These are phyloP conservation scores for Pelagomonas calceolata DNA, from an alignment of 108 stramenopile species.

Conservation along the genomic window DNA sequence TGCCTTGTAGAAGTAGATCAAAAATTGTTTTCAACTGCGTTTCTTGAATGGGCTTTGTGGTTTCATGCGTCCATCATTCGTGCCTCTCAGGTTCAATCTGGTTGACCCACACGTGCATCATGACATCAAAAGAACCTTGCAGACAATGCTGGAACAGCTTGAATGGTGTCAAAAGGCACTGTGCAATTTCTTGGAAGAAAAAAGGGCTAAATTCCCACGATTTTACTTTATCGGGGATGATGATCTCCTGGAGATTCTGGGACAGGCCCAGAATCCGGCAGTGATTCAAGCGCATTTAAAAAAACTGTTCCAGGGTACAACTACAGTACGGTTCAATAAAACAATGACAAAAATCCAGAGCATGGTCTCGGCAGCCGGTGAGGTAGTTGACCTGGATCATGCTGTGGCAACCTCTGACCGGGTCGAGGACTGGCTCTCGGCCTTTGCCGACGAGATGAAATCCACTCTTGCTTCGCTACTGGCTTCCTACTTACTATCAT, in stretches of 20 bases:
- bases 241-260: slow-evolving; percentile 53
- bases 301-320: slow-evolving; percentile 56
- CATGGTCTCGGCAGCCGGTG: slow-evolving; percentile 30
- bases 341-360: slow-evolving; percentile 23
- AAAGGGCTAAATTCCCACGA: slow-evolving; percentile 42
- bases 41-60: too few relatives aligned
- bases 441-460: slow-evolving; percentile 38
- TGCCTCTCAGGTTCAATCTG: too few relatives aligned
- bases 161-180: slow-evolving; percentile 57
- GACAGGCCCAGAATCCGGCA: slow-evolving; percentile 43
- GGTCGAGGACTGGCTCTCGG: slow-evolving; percentile 52
- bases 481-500: slow-evolving; percentile 18
- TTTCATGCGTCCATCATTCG: too few relatives aligned
- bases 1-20: slow-evolving; percentile 34
- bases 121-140: slow-evolving; percentile 20
- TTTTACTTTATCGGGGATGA: slow-evolving; percentile 64
- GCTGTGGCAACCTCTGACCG: slow-evolving; percentile 33
- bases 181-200: slow-evolving; percentile 49
- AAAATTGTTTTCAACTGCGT: slow-evolving; percentile 27
- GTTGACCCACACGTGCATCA: slow-evolving; percentile 43
- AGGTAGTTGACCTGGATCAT: slow-evolving; percentile 31
- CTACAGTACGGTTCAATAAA: slow-evolving; percentile 39
- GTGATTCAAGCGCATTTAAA: slow-evolving; percentile 54
- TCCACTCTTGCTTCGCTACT: slow-evolving; percentile 32
- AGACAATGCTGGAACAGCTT: slow-evolving; percentile 40